A percentile compares a stretch with the other conserved stretches of the same genome.
Conservation (phyloP, 1,284 basidiomycete species). For the Thecaphora thlaspeos region DNA sequence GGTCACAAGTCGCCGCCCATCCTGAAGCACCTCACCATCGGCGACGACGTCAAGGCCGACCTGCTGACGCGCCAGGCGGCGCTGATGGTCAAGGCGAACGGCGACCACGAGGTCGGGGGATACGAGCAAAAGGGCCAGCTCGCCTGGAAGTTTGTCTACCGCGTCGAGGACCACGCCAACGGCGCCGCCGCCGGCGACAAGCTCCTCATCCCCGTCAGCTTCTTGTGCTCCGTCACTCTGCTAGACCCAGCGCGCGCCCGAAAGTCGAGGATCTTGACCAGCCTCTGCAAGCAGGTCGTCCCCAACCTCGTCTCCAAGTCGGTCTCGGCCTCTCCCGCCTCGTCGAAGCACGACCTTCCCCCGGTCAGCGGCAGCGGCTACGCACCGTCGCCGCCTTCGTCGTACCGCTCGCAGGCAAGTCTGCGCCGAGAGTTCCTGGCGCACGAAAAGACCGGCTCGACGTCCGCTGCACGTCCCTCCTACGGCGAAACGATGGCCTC, state of each 20-base stretch:
- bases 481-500: background rate
- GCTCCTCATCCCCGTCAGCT: slow-evolving; percentile 26
- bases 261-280: slow-evolving; percentile 39
- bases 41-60: slow-evolving; percentile 42
- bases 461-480: no score
- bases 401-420: no score
- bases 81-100: slow-evolving; percentile 26
- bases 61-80: slow-evolving; percentile 43
- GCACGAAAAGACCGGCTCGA: no score
- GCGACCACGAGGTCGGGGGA: slow-evolving; percentile 39
- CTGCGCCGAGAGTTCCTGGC: no score
- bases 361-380: no score
- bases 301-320: slow-evolving; percentile 30
- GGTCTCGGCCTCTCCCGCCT: slow-evolving; percentile 13
- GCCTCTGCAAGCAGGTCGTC: slow-evolving; percentile 44
- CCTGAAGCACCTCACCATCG: slow-evolving; percentile 42
- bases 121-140: slow-evolving; percentile 40
- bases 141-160: slow-evolving; percentile 44
- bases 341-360: slow-evolving; percentile 2
- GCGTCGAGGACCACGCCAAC: slow-evolving; percentile 17
- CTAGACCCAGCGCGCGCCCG: slow-evolving; percentile 39
- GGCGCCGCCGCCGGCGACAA: background rate
- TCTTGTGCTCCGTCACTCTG: slow-evolving; percentile 44
- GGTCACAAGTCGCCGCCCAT: slow-evolving; percentile 12
- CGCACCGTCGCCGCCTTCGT: no score